Conservation (phyloP, 2,329 filamentous ascomycete species). For the Neonectria punicea region DNA sequence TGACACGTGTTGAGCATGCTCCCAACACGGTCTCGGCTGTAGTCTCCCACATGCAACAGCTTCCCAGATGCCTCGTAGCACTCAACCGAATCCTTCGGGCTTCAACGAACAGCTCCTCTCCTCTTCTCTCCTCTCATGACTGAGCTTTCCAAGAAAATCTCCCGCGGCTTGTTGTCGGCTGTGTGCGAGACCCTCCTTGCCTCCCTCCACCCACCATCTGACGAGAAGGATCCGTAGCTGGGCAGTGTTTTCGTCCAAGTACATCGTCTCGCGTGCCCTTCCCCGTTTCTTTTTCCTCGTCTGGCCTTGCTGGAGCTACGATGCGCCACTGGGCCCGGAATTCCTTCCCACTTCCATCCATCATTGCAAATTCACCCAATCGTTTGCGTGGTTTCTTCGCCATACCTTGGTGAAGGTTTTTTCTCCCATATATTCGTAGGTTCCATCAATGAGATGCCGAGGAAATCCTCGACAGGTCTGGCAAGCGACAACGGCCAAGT, state of each 20-base stretch:
- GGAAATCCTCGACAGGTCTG: constrained; percentile 14
- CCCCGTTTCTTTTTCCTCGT: constrained; percentile 1
- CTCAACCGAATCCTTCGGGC: constrained; percentile 10
- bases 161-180: constrained; percentile 21
- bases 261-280: background rate
- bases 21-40: constrained; percentile 4
- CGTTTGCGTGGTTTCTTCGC: background rate
- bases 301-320: constrained; percentile 10
- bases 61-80: constrained; percentile 1
- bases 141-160: constrained; percentile 17
- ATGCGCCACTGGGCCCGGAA: constrained; percentile 13
- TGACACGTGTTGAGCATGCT: background rate
- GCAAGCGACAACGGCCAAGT: constrained; percentile 22
- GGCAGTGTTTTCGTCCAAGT: background rate
- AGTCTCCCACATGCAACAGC: background rate
- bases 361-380: background rate
- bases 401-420: background rate
- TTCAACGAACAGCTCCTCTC: background rate
- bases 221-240: background rate
- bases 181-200: background rate
- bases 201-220: constrained; percentile 1
- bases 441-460: background rate
- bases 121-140: background rate
- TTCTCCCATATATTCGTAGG: background rate
- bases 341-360: constrained; percentile 1